phyloP scores from a whole-genome alignment of 306 rosid genomes.

The Quercus mongolica region DNA sequence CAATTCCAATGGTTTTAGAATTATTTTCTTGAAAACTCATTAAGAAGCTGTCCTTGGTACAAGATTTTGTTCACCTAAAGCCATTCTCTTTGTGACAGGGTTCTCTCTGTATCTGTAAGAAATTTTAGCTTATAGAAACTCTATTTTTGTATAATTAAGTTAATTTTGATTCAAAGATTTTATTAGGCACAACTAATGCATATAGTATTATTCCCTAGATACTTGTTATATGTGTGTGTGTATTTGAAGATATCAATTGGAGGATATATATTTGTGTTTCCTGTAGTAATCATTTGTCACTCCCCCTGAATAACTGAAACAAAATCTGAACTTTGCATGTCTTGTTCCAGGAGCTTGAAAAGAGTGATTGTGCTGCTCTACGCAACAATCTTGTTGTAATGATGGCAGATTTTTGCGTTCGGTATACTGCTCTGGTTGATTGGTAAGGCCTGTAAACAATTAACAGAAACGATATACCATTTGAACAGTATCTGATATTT shows the following conservation, averaged over 20 bases:
- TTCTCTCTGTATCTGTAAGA: background rate
- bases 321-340: conserved; percentile 3
- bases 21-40: background rate
- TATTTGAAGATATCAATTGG: background rate
- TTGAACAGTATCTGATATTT: background rate
- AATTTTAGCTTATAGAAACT: background rate
- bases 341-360: conserved; percentile 70
- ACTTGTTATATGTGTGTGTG: background rate
- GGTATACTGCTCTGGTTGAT: conserved; percentile 93
- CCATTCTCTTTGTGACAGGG: background rate
- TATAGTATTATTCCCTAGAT: too few species aligned
- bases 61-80: background rate
- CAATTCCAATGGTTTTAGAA: background rate
- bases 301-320: background rate
- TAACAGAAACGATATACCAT: background rate
- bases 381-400: conserved; percentile 84
- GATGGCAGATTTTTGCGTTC: conserved; percentile 95
- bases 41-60: background rate
- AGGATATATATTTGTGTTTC: background rate
- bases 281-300: background rate
- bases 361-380: conserved; percentile 72
- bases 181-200: background rate
- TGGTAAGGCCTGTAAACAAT: conserved; percentile 51
- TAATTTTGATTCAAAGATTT: background rate
- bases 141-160: background rate